Conservation (phyloP, 371 early-diverging fungal species). For the Funneliformis caledonium region DNA sequence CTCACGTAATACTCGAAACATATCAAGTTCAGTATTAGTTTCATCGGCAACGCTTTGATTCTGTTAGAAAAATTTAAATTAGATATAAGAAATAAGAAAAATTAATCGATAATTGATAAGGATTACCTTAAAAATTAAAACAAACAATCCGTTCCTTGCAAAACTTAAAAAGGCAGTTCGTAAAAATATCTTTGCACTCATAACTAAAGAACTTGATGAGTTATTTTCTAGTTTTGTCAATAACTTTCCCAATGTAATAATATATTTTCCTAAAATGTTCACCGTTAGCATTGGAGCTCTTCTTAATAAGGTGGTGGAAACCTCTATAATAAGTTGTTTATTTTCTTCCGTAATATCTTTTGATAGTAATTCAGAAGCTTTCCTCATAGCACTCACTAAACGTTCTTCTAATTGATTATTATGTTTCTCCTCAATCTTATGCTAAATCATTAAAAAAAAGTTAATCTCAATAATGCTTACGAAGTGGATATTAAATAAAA, state of each 20-base stretch:
- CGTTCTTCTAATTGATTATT: conserved; percentile 47
- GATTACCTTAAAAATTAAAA: conserved; percentile 58
- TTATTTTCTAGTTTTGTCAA: conserved; percentile 51
- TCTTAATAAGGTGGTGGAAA: conserved; percentile 54
- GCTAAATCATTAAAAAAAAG: conserved; percentile 42
- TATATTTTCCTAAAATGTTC: conserved; percentile 35
- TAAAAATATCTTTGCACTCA: conserved; percentile 58
- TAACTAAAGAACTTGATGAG: conserved; percentile 50
- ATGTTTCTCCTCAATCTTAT: conserved; percentile 53
- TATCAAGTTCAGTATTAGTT: conserved; percentile 50
- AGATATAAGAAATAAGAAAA: not conserved
- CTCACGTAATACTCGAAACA: conserved; percentile 56
- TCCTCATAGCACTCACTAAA: conserved; percentile 55
- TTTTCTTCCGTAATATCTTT: conserved; percentile 62
- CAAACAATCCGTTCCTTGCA: conserved; percentile 60
- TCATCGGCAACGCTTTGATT: conserved; percentile 54
- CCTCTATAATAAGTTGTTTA: conserved; percentile 57
- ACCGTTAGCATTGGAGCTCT: conserved; percentile 46
- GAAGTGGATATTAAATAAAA: not conserved
- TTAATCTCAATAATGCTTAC: not conserved
- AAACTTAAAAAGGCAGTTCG: conserved; percentile 57
- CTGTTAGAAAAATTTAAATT: conserved; percentile 37
- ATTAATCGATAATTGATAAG: not conserved
- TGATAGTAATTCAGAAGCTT: conserved; percentile 54
- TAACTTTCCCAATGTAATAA: conserved; percentile 46